Evolutionary conservation across 495 filamentous ascomycete species (phyloP).

Genomic region (Penicillium pancosmium): DNA sequence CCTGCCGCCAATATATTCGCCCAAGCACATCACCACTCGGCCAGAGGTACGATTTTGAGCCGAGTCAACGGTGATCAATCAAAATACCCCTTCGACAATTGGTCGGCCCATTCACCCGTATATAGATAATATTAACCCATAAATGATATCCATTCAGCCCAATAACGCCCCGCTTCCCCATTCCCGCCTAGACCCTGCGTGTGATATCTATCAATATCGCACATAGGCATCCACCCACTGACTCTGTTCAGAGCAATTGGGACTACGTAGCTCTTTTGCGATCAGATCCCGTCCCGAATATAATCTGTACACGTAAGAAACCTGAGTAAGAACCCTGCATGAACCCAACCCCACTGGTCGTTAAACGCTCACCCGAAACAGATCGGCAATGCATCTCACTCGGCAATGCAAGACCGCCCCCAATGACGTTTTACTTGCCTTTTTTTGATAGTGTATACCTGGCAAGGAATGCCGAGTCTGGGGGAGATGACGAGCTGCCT

Average conservation of each 20-base stretch:
- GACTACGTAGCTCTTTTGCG: background rate
- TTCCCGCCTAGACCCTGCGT: background rate
- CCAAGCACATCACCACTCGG: conserved; percentile 14
- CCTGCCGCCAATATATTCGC: conserved; percentile 22
- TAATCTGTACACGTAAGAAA: background rate
- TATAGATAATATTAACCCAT: background rate
- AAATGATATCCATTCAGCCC: background rate
- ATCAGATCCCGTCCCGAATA: background rate
- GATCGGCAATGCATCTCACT: conserved; percentile 16
- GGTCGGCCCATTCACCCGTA: background rate
- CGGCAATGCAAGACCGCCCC: background rate
- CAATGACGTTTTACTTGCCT: background rate
- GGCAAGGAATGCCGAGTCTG: background rate
- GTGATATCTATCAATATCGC: background rate
- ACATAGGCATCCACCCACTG: background rate
- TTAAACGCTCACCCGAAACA: conserved; percentile 2
- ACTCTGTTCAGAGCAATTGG: background rate
- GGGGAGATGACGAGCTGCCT: background rate
- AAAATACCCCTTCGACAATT: background rate
- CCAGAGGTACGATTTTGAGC: conserved; percentile 30
- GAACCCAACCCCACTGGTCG: conserved; percentile 11
- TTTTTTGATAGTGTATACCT: background rate
- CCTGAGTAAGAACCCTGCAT: conserved; percentile 14
- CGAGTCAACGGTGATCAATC: background rate
- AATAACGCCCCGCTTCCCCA: background rate